Evolutionary conservation across 331 rosid genomes (phyloP), one percentile per base, ranked within the genome.

Genomic region (Malus hybrid): DNA sequence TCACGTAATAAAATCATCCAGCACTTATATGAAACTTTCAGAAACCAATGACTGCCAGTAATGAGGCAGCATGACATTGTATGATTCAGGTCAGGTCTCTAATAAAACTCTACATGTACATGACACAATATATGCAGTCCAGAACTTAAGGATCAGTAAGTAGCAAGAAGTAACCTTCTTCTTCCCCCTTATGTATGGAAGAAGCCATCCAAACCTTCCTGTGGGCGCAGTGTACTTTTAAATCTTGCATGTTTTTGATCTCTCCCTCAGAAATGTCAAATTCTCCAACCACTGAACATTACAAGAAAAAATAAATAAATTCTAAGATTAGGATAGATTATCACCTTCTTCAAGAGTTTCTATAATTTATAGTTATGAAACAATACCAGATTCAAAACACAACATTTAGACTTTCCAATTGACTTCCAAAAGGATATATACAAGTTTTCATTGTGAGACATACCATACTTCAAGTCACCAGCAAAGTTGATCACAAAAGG

Each of bases 151-250:
- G 75, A 61, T 70, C 15, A 63, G 73, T 70, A 19, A 66, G 71
- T 32, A 69, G 69, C 72, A 18, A 80, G 76, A 88, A 88, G 60
- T 81, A n/a, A 91, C 98, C 88, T 90, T 91, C 90, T 84, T 93
- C 98, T 83, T 93, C 97, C 31, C 96, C 96, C 83, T 82, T 86
- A 73, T 93, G 98, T 85, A 93, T 87, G 60, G 98, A 93, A 71
- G 98, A 87, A 78, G 97, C 98, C 98, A 93, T 87, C 98, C 98
- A 93, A 80, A 91, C 91, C 83, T 72, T 84, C 86, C 87, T 87
- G 74, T 76, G 79, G 65, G 88, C 83, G 73, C 88, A 83, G 39
- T 88, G 84, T 69, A 44, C 72, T 65, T 79, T 85, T 78, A 93
- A 77, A 73, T 87, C 81, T 32, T 90, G 90, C 70, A 86, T 64